Evolutionary conservation across 1,284 basidiomycete genomes (phyloP).

Genomic region (Entoloma clypeatum): DNA sequence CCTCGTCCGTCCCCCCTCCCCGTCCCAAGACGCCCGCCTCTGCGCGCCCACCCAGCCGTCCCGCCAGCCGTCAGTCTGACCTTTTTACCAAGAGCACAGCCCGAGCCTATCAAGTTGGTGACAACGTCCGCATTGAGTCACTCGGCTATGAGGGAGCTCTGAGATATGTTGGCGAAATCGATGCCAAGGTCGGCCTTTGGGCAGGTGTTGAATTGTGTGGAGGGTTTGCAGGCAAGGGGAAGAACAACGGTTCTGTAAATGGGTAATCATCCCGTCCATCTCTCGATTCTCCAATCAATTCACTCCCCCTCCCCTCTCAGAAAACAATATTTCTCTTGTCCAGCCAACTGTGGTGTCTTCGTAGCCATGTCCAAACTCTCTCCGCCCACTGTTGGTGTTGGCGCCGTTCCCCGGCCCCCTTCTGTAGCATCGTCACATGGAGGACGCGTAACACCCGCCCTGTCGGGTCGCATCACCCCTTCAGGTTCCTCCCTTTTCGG

Average conservation of each 20-base stretch:
- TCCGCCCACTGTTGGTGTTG: slow-evolving; percentile 60
- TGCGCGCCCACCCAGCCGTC: slow-evolving; percentile 51
- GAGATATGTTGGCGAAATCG: slow-evolving; percentile 77
- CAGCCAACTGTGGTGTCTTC: slow-evolving; percentile 88
- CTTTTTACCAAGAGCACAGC: slow-evolving; percentile 42
- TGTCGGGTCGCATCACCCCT: slow-evolving; percentile 44
- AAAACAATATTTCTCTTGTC: slow-evolving; percentile 84
- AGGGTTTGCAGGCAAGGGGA: slow-evolving; percentile 88
- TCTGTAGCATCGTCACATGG: slow-evolving; percentile 76
- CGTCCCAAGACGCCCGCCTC: slow-evolving; percentile 47
- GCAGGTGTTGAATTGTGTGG: slow-evolving; percentile 88
- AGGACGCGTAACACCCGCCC: slow-evolving; percentile 52
- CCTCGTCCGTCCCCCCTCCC: slow-evolving; percentile 23
- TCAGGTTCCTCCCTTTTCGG: slow-evolving; percentile 33
- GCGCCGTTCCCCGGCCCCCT: slow-evolving; percentile 57
- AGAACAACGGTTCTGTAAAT: slow-evolving; percentile 89
- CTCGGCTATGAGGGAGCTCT: slow-evolving; percentile 82
- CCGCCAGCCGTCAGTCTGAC: slow-evolving; percentile 64
- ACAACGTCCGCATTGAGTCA: slow-evolving; percentile 80
- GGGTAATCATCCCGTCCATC: slow-evolving; percentile 73
- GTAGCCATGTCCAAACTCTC: slow-evolving; percentile 81
- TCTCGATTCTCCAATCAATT: background rate
- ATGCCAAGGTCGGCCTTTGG: slow-evolving; percentile 84
- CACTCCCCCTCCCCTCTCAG: slow-evolving; percentile 33
- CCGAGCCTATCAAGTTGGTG: slow-evolving; percentile 64